phyloP scores from a whole-genome alignment of 345 rosid species.

The Limnanthes douglasii region DNA sequence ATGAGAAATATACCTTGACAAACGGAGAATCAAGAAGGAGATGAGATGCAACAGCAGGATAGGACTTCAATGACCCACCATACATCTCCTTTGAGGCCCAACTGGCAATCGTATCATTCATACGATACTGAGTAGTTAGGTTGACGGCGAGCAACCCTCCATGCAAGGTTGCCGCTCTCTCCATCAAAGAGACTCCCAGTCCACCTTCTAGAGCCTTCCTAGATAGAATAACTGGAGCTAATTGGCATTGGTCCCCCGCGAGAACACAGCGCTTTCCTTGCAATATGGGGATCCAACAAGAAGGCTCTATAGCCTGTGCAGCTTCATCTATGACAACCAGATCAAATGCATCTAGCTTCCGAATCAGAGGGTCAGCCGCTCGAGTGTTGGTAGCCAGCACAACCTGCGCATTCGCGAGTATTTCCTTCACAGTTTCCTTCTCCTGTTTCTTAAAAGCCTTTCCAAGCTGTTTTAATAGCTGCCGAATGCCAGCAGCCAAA shows the following conservation, averaged over 20 bases:
- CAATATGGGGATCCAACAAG: conserved; percentile 90
- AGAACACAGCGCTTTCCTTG: conserved; percentile 86
- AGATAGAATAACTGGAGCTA: conserved; percentile 87
- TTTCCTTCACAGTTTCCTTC: conserved; percentile 75
- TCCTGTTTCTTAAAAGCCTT: conserved; percentile 83
- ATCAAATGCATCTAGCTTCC: conserved; percentile 69
- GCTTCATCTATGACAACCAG: conserved; percentile 95
- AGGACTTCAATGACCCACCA: conserved; percentile 62
- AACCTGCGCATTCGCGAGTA: conserved; percentile 67
- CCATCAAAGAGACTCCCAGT: conserved; percentile 76
- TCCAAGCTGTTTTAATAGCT: conserved; percentile 85
- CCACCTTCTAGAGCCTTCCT: conserved; percentile 85
- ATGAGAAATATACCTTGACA: conserved; percentile 60
- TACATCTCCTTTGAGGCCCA: conserved; percentile 99
- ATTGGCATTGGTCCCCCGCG: conserved; percentile 90
- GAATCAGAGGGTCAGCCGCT: conserved; percentile 81
- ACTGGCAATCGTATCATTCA: conserved; percentile 88
- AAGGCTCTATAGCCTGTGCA: conserved; percentile 92
- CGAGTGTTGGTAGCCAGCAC: conserved; percentile 93
- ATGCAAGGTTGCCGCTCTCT: conserved; percentile 67
- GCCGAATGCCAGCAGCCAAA: conserved; percentile 92
- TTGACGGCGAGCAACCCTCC: conserved; percentile 55
- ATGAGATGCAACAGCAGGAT: conserved; percentile 60
- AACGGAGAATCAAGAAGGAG: conserved; percentile 82
- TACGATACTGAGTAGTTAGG: conserved; percentile 76